These are phyloP conservation scores for Pleomassaria siparia DNA, from an alignment of 2,329 filamentous ascomycete species.

Conservation along the genomic window DNA sequence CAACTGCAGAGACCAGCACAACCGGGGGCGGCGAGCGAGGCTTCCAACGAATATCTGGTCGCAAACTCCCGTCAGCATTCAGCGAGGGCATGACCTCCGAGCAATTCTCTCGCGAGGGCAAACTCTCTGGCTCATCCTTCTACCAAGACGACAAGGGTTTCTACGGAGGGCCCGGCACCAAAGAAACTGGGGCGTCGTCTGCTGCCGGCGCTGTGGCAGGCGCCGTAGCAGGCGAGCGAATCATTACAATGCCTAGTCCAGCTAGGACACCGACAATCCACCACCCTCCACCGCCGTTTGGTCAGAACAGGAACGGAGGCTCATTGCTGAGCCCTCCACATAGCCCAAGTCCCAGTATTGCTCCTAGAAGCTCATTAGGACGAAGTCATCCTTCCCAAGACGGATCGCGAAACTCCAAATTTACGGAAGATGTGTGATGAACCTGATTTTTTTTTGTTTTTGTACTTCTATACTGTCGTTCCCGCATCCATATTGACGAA, in stretches of 20 bases:
- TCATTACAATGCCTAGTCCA: slow-evolving; percentile 55
- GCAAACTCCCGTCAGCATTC: slow-evolving; percentile 52
- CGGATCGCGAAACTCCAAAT: slow-evolving; percentile 49
- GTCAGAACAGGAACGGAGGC: slow-evolving; percentile 19
- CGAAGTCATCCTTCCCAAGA: slow-evolving; percentile 49
- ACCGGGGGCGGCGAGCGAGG: slow-evolving; percentile 44
- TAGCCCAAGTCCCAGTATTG: slow-evolving; percentile 39
- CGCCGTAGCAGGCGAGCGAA: slow-evolving; percentile 24
- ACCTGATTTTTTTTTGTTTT: slow-evolving; percentile 8
- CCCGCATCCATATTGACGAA: slow-evolving; percentile 23
- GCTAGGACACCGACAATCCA: slow-evolving; percentile 63
- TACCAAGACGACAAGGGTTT: slow-evolving; percentile 49
- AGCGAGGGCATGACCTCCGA: slow-evolving; percentile 51
- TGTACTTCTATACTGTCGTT: slow-evolving; percentile 28
- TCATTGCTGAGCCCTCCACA: slow-evolving; percentile 40
- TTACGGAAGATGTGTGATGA: slow-evolving; percentile 51
- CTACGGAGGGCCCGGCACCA: slow-evolving; percentile 42
- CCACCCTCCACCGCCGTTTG: slow-evolving; percentile 37
- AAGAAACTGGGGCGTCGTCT: slow-evolving; percentile 30
- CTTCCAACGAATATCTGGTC: slow-evolving; percentile 51
- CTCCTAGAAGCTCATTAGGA: slow-evolving; percentile 39
- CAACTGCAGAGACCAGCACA: slow-evolving; percentile 39
- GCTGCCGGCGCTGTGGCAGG: slow-evolving; percentile 22
- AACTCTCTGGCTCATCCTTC: slow-evolving; percentile 44
- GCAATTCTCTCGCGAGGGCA: slow-evolving; percentile 33